Evolutionary conservation across 257 asterid genomes (phyloP).

Genomic region (Buddleja alternifolia): DNA sequence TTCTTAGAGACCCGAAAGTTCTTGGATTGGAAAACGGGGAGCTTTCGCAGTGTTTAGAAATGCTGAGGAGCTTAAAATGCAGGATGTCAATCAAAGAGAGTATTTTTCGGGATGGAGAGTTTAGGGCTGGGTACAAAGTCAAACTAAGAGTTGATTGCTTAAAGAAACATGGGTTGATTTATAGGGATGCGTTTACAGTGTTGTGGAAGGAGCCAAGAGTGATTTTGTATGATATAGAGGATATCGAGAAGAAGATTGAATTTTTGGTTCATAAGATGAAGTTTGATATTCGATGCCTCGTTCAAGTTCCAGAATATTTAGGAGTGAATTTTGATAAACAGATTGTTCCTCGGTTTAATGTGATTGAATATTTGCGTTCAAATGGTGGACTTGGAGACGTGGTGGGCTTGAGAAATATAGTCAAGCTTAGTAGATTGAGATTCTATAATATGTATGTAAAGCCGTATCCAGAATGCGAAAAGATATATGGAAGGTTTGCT

Average conservation of each 20-base stretch:
- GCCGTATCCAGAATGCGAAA: slow-evolving; percentile 91
- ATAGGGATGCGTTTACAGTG: slow-evolving; percentile 70
- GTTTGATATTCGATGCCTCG: slow-evolving; percentile 51
- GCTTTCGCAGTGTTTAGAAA: slow-evolving; percentile 66
- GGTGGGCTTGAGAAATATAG: slow-evolving; percentile 58
- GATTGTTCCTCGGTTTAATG: slow-evolving; percentile 78
- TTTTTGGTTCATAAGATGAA: slow-evolving; percentile 64
- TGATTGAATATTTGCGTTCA: slow-evolving; percentile 58
- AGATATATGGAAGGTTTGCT: slow-evolving; percentile 70
- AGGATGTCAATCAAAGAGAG: slow-evolving; percentile 52
- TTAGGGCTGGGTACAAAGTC: slow-evolving; percentile 67
- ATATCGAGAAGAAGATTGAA: slow-evolving; percentile 67
- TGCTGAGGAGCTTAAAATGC: slow-evolving; percentile 71
- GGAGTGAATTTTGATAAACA: slow-evolving; percentile 79
- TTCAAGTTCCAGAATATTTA: slow-evolving; percentile 75
- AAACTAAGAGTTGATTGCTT: slow-evolving; percentile 75
- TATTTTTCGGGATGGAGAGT: slow-evolving; percentile 56
- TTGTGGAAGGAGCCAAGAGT: slow-evolving; percentile 90
- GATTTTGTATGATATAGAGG: slow-evolving; percentile 50
- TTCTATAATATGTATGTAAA: slow-evolving; percentile 86
- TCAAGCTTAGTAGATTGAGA: slow-evolving; percentile 73
- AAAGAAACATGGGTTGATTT: slow-evolving; percentile 59
- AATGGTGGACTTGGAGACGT: slow-evolving; percentile 74
- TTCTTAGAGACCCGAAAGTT: slow-evolving; percentile 57
- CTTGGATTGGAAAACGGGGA: slow-evolving; percentile 85